A percentile compares a stretch with the other conserved stretches of the same genome.
Evolutionary conservation across 345 rosid species (phyloP).

Genomic region (Erysimum cheiranthoides): DNA sequence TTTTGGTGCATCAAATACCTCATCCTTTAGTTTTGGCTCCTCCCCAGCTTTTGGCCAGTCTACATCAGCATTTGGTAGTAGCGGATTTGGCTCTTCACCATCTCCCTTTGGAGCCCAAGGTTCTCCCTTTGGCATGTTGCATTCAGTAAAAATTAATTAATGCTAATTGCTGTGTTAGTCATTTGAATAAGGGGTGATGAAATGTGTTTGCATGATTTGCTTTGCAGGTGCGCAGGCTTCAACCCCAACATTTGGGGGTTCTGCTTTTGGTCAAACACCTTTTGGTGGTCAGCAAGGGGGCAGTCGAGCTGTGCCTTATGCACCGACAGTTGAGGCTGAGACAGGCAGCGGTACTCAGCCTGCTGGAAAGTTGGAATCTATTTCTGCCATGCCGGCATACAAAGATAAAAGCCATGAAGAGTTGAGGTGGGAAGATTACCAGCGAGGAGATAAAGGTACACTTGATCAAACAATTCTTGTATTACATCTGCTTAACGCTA

Average conservation of each 20-base stretch:
- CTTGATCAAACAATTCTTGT: slow-evolving; percentile 18
- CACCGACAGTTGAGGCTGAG: slow-evolving; percentile 81
- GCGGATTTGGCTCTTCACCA: slow-evolving; percentile 66
- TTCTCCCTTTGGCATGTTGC: slow-evolving; percentile 65
- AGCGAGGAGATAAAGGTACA: slow-evolving; percentile 94
- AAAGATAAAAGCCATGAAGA: slow-evolving; percentile 95
- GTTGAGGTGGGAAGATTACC: slow-evolving; percentile 98
- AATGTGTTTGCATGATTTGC: slow-evolving; percentile 37
- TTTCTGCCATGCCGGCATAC: slow-evolving; percentile 88
- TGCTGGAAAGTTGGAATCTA: slow-evolving; percentile 85
- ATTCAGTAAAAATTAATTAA: neutral
- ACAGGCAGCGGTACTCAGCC: slow-evolving; percentile 63
- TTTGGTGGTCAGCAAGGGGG: slow-evolving; percentile 87
- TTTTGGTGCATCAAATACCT: slow-evolving; percentile 64
- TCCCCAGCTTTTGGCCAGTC: slow-evolving; percentile 89
- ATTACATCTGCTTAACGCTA: slow-evolving; percentile 22
- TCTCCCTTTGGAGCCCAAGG: slow-evolving; percentile 82
- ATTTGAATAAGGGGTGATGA: slow-evolving; percentile 19
- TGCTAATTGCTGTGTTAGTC: slow-evolving; percentile 20
- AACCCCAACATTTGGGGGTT: slow-evolving; percentile 67
- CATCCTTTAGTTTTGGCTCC: slow-evolving; percentile 75
- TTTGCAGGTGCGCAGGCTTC: slow-evolving; percentile 72
- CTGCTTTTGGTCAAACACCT: slow-evolving; percentile 57
- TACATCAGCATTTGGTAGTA: slow-evolving; percentile 74
- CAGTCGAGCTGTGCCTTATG: slow-evolving; percentile 73